Base-by-base conservation (phyloP, 2,329 filamentous ascomycete genomes). In the Mariannaea sp. region DNA sequence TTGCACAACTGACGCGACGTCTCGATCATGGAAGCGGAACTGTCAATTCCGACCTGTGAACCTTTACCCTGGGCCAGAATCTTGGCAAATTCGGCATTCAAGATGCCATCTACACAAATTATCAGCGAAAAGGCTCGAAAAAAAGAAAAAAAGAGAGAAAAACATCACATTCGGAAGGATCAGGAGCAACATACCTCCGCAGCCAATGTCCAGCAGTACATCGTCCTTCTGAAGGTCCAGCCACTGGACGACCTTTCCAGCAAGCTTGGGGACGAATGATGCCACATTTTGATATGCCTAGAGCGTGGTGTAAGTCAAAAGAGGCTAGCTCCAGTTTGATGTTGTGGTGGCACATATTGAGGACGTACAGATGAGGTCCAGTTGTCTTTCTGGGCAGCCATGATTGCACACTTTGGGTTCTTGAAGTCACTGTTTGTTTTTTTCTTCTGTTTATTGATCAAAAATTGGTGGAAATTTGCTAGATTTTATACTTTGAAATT, bases 261-360 rank as follows among this genome's bases (percentile, higher is more conserved):
- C 79, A 8, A 87, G 72, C 63, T 84, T 82, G 3, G 85, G 84
- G 7, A 87, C 84, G 61, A 87, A 88, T 0, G 81, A 80, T 7
- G 84, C 85, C 2, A 83, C 79, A 53, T 80, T 73, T 55, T 84
- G 80, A 65, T 87, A 88, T 26, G 78, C 78, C 80, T 84, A 55
- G 9, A 10, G 2, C 39, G 9, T 14, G 20, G 27, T 65, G 57
- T 65, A 60, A 61, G 53, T 58, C 24, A 17, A n/a, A n/a, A 29
- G 60, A 13, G 30, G 39, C 44, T 26, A 17, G 6, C n/a, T 30
- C 14, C 4, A 5, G 10, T 61, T 9, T 40, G 14, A 32, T n/a
- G n/a, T n/a, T n/a, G 17, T 14, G 22, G 19, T 17, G 38, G 22
- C 7, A 7, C 17, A 47, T 10, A 26, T 20, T 27, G 14, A 16